Percentiles rank a stretch among this genome's conserved stretches.
Evolutionary conservation across 306 rosid genomes (phyloP).

Genomic region (Rosa rugosa): DNA sequence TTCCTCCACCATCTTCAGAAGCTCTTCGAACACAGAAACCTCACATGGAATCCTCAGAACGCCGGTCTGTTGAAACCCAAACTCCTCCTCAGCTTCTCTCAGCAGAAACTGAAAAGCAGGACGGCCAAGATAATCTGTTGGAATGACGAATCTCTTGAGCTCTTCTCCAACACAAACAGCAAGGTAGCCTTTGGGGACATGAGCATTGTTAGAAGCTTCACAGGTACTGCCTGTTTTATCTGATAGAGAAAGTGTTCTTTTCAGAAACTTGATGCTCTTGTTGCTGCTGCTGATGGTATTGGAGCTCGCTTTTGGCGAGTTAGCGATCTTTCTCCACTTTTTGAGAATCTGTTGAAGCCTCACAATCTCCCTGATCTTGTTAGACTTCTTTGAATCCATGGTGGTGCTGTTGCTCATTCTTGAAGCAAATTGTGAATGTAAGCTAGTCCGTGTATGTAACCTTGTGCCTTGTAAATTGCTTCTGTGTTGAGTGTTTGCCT

Average conservation of each 20-base stretch:
- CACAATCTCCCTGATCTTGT: slow-evolving; percentile 86
- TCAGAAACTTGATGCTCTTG: slow-evolving; percentile 65
- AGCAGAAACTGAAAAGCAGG: slow-evolving; percentile 64
- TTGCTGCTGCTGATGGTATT: slow-evolving; percentile 14
- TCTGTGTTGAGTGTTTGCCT: slow-evolving; percentile 15
- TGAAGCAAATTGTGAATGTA: background rate
- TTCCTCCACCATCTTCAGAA: slow-evolving; percentile 63
- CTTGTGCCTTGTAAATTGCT: slow-evolving; percentile 12
- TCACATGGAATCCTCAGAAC: slow-evolving; percentile 86
- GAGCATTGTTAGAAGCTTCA: slow-evolving; percentile 31
- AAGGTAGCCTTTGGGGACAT: slow-evolving; percentile 81
- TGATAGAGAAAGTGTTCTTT: slow-evolving; percentile 63
- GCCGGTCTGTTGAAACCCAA: slow-evolving; percentile 84
- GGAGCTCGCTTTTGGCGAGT: slow-evolving; percentile 43
- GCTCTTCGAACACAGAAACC: slow-evolving; percentile 62
- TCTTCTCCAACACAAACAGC: slow-evolving; percentile 85
- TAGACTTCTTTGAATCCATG: slow-evolving; percentile 77
- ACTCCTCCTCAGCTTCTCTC: slow-evolving; percentile 92
- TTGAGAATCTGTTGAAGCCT: slow-evolving; percentile 92
- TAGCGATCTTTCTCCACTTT: slow-evolving; percentile 88
- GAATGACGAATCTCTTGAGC: slow-evolving; percentile 70
- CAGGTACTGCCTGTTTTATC: slow-evolving; percentile 28
- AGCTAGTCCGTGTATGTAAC: background rate
- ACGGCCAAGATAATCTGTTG: slow-evolving; percentile 66
- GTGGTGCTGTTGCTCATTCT: background rate